A percentile compares a stretch with the other conserved stretches of the same genome.
Evolutionary conservation across 106 monocot genomes (phyloP).

Genomic region (Vanilla planifolia): DNA sequence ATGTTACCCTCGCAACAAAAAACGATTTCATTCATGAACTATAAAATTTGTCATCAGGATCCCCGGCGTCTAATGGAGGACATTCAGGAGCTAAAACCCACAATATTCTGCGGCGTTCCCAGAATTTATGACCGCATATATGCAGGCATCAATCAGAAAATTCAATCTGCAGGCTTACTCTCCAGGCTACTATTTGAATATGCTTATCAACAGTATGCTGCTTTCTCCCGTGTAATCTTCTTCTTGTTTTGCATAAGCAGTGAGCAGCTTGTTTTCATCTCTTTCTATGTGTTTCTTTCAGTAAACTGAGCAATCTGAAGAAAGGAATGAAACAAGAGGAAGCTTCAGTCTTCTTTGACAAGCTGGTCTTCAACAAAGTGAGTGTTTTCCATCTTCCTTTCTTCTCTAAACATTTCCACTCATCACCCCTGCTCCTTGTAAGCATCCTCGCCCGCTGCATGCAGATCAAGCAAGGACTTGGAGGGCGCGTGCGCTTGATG

Average conservation of each 20-base stretch:
- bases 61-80: slow-evolving; percentile 79
- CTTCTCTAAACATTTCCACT: neutral
- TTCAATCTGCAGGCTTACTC: slow-evolving; percentile 61
- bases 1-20: neutral
- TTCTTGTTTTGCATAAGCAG: neutral
- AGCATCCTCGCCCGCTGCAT: neutral
- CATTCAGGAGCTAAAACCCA: slow-evolving; percentile 72
- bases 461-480: slow-evolving; percentile 80
- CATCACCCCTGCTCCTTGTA: neutral
- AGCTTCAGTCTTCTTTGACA: slow-evolving; percentile 89
- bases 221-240: neutral
- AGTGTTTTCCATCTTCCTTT: slow-evolving; percentile 7
- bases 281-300: slow-evolving; percentile 19
- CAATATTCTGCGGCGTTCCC: slow-evolving; percentile 88
- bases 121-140: slow-evolving; percentile 91
- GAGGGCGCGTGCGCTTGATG: slow-evolving; percentile 80
- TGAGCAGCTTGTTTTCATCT: neutral
- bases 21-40: neutral
- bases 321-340: slow-evolving; percentile 68
- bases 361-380: slow-evolving; percentile 74
- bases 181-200: slow-evolving; percentile 50
- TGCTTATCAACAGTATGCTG: slow-evolving; percentile 76
- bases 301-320: slow-evolving; percentile 74
- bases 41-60: slow-evolving; percentile 34
- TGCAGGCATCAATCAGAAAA: slow-evolving; percentile 74